Evolutionary conservation across 768 basidiomycete genomes (phyloP), one percentile per base, ranked within the genome.

Genomic region (Termitomyces sp.): DNA sequence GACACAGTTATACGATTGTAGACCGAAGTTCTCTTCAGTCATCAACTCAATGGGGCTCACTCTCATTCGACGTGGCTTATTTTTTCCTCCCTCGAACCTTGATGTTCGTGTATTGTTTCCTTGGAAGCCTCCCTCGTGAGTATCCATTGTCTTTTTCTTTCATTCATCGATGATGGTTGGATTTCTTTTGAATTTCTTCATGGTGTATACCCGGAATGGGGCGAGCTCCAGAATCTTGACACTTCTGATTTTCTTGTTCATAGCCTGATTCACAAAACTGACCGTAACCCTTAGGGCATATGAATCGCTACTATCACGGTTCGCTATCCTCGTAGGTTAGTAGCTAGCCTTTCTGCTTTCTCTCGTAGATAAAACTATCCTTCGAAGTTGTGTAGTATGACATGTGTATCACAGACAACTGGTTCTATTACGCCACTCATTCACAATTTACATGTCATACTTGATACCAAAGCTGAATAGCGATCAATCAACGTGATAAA

Each of bases 21-120:
- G 77, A 74, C 68, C 65, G 56, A 51, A 58, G 54, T 49, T 58
- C 19, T 62, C 59, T 55, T 56, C 67, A 62, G 74, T 78, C 77
- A 71, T 82, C 77, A 88, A 88, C 88, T 78, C 82, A 90, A 90
- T 89, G 88, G 88, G 88, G 88, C 88, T 90, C 85, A 89, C 87
- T 90, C 85, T 88, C 79, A 69, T 74, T 74, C 82, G 83, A 79
- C 83, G 77, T 73, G 68, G 64, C 61, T 45, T 63, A 78, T 84
- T 88, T 88, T 87, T 83, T 77, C 65, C 66, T 64, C 57, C 19
- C 9, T 42, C 51, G 81, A 77, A 77, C 81, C 73, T 85, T 69
- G 76, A 64, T 72, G 80, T 80, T 79, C 75, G 51, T 64, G 51
- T 51, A 50, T 52, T 21, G 9, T 35, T 45, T 28, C 40, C 41